Evolutionary conservation across 805 yeast genomes (phyloP).

Genomic region (Myxozyma monticola): DNA sequence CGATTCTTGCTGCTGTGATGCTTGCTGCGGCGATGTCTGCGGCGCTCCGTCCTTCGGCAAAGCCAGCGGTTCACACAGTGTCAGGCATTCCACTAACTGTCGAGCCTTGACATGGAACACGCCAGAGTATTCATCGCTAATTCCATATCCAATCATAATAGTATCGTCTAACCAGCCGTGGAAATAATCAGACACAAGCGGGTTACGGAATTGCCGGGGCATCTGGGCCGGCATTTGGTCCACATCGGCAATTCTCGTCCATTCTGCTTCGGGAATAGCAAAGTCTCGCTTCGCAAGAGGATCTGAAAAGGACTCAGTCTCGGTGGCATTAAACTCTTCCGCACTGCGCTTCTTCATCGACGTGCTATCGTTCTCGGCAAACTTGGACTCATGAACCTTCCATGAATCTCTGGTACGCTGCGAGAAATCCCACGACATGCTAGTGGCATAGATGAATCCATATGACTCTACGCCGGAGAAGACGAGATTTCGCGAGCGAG

Average conservation of each 20-base stretch:
- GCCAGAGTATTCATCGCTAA: slow-evolving; percentile 12
- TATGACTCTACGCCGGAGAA: slow-evolving; percentile 14
- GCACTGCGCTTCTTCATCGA: neutral
- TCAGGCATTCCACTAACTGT: slow-evolving; percentile 17
- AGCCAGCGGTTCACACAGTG: too few species aligned
- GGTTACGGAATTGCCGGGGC: neutral
- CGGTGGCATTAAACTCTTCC: neutral
- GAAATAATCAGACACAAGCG: slow-evolving; percentile 18
- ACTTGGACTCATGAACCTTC: neutral
- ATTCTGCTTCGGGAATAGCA: neutral
- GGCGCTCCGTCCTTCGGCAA: too few species aligned
- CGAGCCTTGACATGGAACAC: slow-evolving; percentile 20
- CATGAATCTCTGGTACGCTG: slow-evolving; percentile 1
- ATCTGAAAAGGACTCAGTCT: neutral
- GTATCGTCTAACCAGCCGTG: slow-evolving; percentile 29
- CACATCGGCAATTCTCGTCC: neutral
- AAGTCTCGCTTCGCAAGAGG: too few species aligned
- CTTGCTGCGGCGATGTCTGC: too few species aligned
- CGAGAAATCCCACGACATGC: slow-evolving; percentile 15
- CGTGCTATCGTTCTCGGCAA: slow-evolving; percentile 1
- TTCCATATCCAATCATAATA: slow-evolving; percentile 22
- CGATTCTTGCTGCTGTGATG: too few species aligned
- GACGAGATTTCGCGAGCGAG: slow-evolving; percentile 12
- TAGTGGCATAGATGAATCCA: slow-evolving; percentile 16
- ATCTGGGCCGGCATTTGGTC: neutral